Percentiles rank a stretch among this genome's conserved stretches.
These are phyloP conservation scores for Trametes coccinea DNA, from an alignment of 768 basidiomycete species.

Conservation along the genomic window DNA sequence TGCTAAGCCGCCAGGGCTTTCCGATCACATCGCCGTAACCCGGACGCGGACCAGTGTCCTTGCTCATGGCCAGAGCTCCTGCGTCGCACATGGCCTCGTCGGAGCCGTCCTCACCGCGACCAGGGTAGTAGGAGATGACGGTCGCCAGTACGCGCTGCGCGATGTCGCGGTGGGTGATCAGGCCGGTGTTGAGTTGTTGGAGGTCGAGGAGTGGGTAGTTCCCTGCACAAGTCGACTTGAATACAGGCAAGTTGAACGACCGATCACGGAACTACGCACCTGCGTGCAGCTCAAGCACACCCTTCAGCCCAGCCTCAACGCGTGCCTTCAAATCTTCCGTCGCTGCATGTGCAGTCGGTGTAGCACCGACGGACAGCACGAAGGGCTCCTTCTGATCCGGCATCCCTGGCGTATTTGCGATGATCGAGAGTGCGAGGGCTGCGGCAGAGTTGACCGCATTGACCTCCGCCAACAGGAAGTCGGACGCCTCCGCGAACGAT, in stretches of 20 bases:
- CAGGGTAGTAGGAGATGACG: slow-evolving; percentile 80
- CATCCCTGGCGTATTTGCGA: slow-evolving; percentile 39
- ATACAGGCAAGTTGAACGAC: not conserved
- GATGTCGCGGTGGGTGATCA: slow-evolving; percentile 57
- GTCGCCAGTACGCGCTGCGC: slow-evolving; percentile 70
- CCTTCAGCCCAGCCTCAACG: slow-evolving; percentile 16
- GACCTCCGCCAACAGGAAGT: slow-evolving; percentile 69
- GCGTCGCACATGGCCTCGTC: slow-evolving; percentile 84
- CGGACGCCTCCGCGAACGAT: slow-evolving; percentile 61
- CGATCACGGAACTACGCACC: slow-evolving; percentile 36
- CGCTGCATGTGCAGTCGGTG: slow-evolving; percentile 83
- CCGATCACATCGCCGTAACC: slow-evolving; percentile 74
- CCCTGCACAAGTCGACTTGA: slow-evolving; percentile 40
- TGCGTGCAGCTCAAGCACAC: slow-evolving; percentile 73
- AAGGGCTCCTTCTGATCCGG: slow-evolving; percentile 48
- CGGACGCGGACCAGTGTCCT: slow-evolving; percentile 74
- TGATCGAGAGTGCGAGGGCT: slow-evolving; percentile 48
- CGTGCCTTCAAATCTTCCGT: slow-evolving; percentile 57
- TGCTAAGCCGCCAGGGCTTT: slow-evolving; percentile 60
- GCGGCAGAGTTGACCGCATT: slow-evolving; percentile 69
- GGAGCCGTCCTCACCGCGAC: slow-evolving; percentile 54
- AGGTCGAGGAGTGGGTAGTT: slow-evolving; percentile 85
- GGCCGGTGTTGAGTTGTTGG: slow-evolving; percentile 75
- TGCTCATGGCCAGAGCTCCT: slow-evolving; percentile 84
- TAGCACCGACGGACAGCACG: slow-evolving; percentile 82